Percentiles rank a stretch among this genome's conserved stretches.
phyloP scores from a whole-genome alignment of 1,284 basidiomycete genomes.

The Trametes sp. region DNA sequence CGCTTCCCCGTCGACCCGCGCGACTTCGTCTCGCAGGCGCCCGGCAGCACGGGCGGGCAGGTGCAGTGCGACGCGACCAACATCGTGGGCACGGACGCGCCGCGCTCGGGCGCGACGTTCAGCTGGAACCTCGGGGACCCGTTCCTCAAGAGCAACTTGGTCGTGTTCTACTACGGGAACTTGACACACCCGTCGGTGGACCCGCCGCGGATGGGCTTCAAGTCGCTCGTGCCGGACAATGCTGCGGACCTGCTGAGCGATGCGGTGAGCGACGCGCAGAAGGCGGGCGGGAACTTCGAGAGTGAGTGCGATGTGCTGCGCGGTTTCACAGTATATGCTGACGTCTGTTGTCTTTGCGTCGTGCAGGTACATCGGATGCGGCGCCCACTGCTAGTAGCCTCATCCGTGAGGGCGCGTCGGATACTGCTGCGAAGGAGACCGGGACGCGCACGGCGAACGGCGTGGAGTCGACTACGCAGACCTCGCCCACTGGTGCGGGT shows the following conservation, averaged over 20 bases:
- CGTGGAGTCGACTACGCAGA: neutral
- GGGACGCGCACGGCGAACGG: neutral
- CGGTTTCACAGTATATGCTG: neutral
- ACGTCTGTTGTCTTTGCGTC: neutral
- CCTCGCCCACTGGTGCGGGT: neutral
- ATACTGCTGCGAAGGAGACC: neutral
- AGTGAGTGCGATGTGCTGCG: slow-evolving; percentile 14
- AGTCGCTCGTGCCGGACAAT: slow-evolving; percentile 68
- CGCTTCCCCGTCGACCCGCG: slow-evolving; percentile 72
- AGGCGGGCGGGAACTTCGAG: slow-evolving; percentile 35
- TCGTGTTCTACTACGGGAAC: slow-evolving; percentile 71
- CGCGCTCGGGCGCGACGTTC: slow-evolving; percentile 22
- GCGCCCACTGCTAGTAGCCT: slow-evolving; percentile 27
- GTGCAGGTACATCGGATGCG: slow-evolving; percentile 17
- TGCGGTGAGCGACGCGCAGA: slow-evolving; percentile 49
- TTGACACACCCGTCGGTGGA: slow-evolving; percentile 67
- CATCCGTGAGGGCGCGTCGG: slow-evolving; percentile 10
- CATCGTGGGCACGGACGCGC: slow-evolving; percentile 43
- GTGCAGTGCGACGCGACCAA: slow-evolving; percentile 55
- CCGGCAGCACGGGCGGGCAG: slow-evolving; percentile 41
- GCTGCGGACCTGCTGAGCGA: slow-evolving; percentile 49
- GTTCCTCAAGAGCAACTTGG: slow-evolving; percentile 49
- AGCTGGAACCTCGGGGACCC: slow-evolving; percentile 51
- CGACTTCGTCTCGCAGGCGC: slow-evolving; percentile 57
- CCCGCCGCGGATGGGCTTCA: slow-evolving; percentile 69